Evolutionary conservation across 2,329 filamentous ascomycete species (phyloP).

Genomic region (Penicillium sp.): DNA sequence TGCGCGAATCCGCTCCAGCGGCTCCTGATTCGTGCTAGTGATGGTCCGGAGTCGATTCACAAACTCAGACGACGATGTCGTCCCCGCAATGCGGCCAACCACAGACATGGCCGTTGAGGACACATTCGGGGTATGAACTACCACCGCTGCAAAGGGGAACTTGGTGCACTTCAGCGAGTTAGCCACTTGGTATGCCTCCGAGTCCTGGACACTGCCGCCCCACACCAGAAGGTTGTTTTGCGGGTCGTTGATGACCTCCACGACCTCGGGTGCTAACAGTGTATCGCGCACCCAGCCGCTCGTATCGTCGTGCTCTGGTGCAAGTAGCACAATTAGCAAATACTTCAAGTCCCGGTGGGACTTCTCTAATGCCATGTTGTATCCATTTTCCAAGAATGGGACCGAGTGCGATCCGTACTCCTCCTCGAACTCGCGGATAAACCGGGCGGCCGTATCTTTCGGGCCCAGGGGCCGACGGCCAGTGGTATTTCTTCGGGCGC

Average conservation of each 20-base stretch:
- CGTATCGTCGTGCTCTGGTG: slow-evolving; percentile 94
- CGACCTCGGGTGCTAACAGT: slow-evolving; percentile 74
- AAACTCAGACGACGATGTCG: slow-evolving; percentile 71
- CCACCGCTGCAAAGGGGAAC: slow-evolving; percentile 84
- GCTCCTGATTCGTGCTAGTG: slow-evolving; percentile 74
- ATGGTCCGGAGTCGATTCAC: slow-evolving; percentile 74
- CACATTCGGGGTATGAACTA: slow-evolving; percentile 85
- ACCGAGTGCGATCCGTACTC: slow-evolving; percentile 73
- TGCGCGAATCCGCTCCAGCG: slow-evolving; percentile 74
- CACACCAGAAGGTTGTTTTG: slow-evolving; percentile 83
- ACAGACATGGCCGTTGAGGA: slow-evolving; percentile 89
- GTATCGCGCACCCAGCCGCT: slow-evolving; percentile 80
- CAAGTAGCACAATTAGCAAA: slow-evolving; percentile 83
- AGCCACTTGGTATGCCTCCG: slow-evolving; percentile 93
- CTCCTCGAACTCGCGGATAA: slow-evolving; percentile 93
- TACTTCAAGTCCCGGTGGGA: slow-evolving; percentile 93
- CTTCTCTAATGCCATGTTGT: slow-evolving; percentile 86
- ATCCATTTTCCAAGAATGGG: slow-evolving; percentile 83
- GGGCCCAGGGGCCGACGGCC: slow-evolving; percentile 79
- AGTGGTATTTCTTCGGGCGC: slow-evolving; percentile 60
- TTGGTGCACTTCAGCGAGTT: slow-evolving; percentile 85
- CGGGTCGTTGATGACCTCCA: slow-evolving; percentile 73
- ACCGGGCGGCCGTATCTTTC: slow-evolving; percentile 83
- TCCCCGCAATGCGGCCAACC: slow-evolving; percentile 76
- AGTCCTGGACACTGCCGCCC: slow-evolving; percentile 90